Evolutionary conservation across 2,329 filamentous ascomycete species (phyloP).

Genomic region (Tolypocladium nubicola): DNA sequence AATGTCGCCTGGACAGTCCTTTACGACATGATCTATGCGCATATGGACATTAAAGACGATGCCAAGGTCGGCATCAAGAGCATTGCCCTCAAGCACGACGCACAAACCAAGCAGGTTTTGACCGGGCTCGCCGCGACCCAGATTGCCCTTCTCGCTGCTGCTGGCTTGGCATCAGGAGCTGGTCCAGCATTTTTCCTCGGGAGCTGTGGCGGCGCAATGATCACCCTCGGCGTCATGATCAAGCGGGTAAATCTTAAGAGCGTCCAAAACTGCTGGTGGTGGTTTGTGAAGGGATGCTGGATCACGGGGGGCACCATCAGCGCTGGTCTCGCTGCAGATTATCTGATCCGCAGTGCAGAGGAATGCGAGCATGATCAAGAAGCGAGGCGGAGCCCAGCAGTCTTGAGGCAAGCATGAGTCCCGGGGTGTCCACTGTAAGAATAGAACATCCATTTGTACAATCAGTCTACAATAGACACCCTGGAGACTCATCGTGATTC

Average conservation of each 20-base stretch:
- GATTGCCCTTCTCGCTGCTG: conserved; percentile 56
- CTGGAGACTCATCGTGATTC: not conserved
- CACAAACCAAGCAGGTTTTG: conserved; percentile 66
- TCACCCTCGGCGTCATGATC: conserved; percentile 57
- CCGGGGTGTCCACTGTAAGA: not conserved
- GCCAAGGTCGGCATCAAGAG: conserved; percentile 80
- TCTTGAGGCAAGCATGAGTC: not conserved
- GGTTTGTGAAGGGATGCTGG: conserved; percentile 63
- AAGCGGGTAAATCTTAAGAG: conserved; percentile 53
- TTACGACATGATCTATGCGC: conserved; percentile 90
- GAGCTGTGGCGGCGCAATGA: conserved; percentile 53
- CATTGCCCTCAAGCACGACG: conserved; percentile 70
- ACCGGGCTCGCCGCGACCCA: conserved; percentile 60
- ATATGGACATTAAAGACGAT: conserved; percentile 85
- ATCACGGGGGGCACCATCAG: conserved; percentile 55
- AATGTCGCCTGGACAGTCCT: conserved; percentile 80
- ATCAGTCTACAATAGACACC: not conserved
- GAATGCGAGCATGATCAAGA: conserved; percentile 12
- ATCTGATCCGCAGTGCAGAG: conserved; percentile 38
- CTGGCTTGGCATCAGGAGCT: conserved; percentile 57
- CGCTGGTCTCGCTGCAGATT: conserved; percentile 48
- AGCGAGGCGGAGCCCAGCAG: not conserved
- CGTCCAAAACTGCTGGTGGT: conserved; percentile 64
- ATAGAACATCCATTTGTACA: not conserved
- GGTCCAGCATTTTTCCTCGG: conserved; percentile 59